Conservation (phyloP, 306 rosid genomes). For the Lathyrus tuberosus region DNA sequence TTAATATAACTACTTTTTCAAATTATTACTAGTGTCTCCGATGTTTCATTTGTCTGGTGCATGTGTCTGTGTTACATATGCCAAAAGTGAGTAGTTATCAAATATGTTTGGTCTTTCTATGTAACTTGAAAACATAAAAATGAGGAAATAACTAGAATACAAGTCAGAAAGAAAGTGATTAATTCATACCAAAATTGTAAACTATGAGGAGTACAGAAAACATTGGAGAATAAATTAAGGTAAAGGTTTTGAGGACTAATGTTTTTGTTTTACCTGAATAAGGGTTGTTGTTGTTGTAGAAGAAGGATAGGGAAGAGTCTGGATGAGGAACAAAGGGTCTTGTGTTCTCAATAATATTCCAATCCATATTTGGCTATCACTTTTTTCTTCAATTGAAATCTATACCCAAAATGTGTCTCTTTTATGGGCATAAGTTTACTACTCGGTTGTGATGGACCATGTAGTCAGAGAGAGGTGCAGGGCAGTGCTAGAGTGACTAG, state of each 20-base stretch:
- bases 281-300: constrained; percentile 64
- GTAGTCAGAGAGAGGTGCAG: constrained; percentile 31
- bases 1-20: too few relatives aligned
- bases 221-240: constrained; percentile 4
- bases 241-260: constrained; percentile 5
- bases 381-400: constrained; percentile 37
- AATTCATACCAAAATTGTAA: not conserved
- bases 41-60: too few relatives aligned
- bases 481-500: not conserved
- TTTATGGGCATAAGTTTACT: constrained; percentile 43
- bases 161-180: constrained; percentile 28
- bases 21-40: too few relatives aligned
- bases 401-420: constrained; percentile 35
- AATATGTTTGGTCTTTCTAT: not conserved
- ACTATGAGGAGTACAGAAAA: not conserved
- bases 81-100: not conserved
- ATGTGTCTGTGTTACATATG: too few relatives aligned
- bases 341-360: constrained; percentile 54
- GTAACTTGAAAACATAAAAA: not conserved
- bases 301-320: constrained; percentile 70
- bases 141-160: constrained; percentile 34
- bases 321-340: constrained; percentile 61
- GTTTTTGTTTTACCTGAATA: constrained; percentile 54
- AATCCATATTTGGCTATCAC: constrained; percentile 64
- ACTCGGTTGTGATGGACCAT: constrained; percentile 55